A percentile compares a stretch with the other conserved stretches of the same genome.
phyloP scores from a whole-genome alignment of 768 basidiomycete genomes.

The Leccinum boreale region DNA sequence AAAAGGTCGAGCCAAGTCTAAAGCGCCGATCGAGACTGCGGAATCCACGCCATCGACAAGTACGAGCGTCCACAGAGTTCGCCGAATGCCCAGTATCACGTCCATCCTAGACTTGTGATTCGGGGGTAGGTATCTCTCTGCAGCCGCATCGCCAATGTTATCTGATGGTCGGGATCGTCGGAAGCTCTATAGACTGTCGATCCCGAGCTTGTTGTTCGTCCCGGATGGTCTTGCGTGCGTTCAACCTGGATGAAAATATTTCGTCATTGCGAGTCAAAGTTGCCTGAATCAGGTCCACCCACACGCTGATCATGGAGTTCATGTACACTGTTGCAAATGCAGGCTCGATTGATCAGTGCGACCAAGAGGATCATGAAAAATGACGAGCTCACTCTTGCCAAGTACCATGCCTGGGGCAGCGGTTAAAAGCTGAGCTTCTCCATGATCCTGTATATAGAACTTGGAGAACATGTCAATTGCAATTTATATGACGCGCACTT shows the following conservation, averaged over 20 bases:
- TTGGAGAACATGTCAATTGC: background rate
- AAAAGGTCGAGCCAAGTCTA: background rate
- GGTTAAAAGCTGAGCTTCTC: background rate
- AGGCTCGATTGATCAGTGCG: background rate
- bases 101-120: background rate
- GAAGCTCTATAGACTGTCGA: background rate
- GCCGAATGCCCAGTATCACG: background rate
- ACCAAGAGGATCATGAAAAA: background rate
- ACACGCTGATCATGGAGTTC: constrained; percentile 27
- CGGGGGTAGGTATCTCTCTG: background rate
- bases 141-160: background rate
- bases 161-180: background rate
- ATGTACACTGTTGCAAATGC: constrained; percentile 10
- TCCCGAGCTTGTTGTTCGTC: constrained; percentile 7
- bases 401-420: constrained; percentile 13
- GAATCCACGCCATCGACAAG: no score
- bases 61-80: background rate
- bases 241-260: constrained; percentile 4
- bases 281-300: background rate
- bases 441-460: constrained; percentile 14
- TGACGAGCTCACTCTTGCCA: constrained; percentile 13
- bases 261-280: background rate
- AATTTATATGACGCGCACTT: background rate
- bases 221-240: constrained; percentile 17
- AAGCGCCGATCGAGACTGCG: background rate